phyloP scores from a whole-genome alignment of 2,329 filamentous ascomycete species.

The Rhynchosporium graminicola region DNA sequence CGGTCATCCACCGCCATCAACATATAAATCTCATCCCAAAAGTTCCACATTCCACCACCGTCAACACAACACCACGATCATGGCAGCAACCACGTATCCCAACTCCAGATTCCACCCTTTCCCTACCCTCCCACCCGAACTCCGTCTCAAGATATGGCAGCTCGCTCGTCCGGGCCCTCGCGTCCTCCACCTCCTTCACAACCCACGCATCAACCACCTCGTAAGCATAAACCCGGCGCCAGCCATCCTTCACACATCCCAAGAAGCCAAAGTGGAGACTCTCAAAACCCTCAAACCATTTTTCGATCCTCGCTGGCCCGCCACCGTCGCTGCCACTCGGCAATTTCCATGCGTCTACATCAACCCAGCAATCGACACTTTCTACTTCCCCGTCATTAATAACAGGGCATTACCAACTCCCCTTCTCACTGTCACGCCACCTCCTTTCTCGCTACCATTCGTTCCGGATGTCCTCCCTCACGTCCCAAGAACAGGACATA shows the following conservation, averaged over 20 bases:
- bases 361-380: constrained; percentile 5
- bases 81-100: neutral
- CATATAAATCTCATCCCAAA: neutral
- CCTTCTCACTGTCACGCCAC: neutral
- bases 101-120: neutral
- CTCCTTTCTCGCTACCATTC: neutral
- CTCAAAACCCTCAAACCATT: neutral
- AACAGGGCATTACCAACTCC: neutral
- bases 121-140: neutral
- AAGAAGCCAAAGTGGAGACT: neutral
- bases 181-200: neutral
- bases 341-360: neutral
- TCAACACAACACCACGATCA: neutral
- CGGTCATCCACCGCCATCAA: neutral
- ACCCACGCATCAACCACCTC: neutral
- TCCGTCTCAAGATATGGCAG: constrained; percentile 7
- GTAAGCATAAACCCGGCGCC: neutral
- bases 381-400: neutral
- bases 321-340: neutral
- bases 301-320: neutral
- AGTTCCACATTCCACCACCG: neutral
- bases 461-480: neutral
- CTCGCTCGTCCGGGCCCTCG: neutral
- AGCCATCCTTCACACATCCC: neutral
- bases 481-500: neutral